Evolutionary conservation across 1,284 basidiomycete species (phyloP), one percentile per base, ranked within the genome.

Genomic region (Macrocybe sp.): DNA sequence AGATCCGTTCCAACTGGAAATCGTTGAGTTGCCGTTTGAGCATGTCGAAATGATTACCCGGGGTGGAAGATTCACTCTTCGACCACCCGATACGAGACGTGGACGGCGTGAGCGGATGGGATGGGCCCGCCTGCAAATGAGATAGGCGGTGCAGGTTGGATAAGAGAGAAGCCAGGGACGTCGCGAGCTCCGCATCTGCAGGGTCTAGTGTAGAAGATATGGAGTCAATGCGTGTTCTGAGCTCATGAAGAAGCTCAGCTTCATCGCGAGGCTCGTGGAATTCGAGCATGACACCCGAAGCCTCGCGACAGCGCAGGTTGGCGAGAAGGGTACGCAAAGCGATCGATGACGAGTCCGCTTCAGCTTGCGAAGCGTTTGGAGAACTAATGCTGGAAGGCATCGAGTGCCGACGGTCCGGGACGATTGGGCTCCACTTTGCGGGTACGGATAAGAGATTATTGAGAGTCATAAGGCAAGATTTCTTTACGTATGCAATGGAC

Each of bases 401-500:
- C 3, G 83, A 85, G 61, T 83, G 81, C 43, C 81, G 71, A 31
- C 81, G 75, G 60, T 80, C 76, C 50, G 81, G 78, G 11, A 84
- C 67, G 51, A 83, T 82, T 14, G 79, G 71, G 49, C 67, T 70
- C 81, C 80, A 84, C 46, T 67, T 61, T 4, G 66, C 61, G 7
- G 75, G 67, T 4, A 67, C 69, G 35, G 78, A 80, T 28, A 90
- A 75, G n/a, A 90, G 70, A 60, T 81, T 82, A 58, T 82, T 80
- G 40, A 90, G 68, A 1, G 84, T 85, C 70, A 80, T 82, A 16
- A 89, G 58, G 61, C 84, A 88, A 11, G 84, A 85, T 52, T 75
- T 76, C 56, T 88, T 83, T 30, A 90, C 83, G 48, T 77, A 72
- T 8, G 73, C 68, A 52, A 90, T 81, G 14, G 85, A 88, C 3